A percentile compares a stretch with the other conserved stretches of the same genome.
Conservation (phyloP, 768 basidiomycete genomes). For the Lactifluus piperatus region DNA sequence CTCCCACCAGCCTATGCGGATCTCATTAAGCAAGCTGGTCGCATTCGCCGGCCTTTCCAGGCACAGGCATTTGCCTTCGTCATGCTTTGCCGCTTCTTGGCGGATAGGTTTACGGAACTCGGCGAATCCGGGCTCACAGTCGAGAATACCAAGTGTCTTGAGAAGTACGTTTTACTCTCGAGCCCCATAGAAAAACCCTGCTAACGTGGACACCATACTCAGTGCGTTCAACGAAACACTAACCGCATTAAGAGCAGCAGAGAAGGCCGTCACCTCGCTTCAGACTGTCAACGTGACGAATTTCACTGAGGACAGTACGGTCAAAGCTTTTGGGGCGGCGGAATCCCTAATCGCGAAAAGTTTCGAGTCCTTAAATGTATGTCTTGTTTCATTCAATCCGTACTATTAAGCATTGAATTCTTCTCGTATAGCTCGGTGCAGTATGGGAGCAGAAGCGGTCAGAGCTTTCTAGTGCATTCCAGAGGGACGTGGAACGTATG, state of each 20-base stretch:
- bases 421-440: not conserved
- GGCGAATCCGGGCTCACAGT: not conserved
- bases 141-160: not conserved
- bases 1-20: conserved; percentile 1
- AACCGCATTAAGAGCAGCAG: not conserved
- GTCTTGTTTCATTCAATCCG: not conserved
- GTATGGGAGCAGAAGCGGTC: not conserved
- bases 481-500: conserved; percentile 8
- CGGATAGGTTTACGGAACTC: not conserved
- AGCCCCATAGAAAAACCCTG: not conserved
- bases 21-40: conserved; percentile 12
- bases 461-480: not conserved
- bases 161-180: conserved; percentile 4
- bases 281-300: not conserved
- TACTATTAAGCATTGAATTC: not conserved
- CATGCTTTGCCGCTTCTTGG: conserved; percentile 12
- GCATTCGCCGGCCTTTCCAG: conserved; percentile 12
- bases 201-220: not conserved
- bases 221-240: conserved; percentile 7
- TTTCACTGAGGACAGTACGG: not conserved
- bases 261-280: not conserved
- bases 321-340: not conserved
- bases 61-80: conserved; percentile 15
- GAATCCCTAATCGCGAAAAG: not conserved
- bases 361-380: conserved; percentile 1